Conservation (phyloP, 2,329 filamentous ascomycete species). For the Xylogone sp. region DNA sequence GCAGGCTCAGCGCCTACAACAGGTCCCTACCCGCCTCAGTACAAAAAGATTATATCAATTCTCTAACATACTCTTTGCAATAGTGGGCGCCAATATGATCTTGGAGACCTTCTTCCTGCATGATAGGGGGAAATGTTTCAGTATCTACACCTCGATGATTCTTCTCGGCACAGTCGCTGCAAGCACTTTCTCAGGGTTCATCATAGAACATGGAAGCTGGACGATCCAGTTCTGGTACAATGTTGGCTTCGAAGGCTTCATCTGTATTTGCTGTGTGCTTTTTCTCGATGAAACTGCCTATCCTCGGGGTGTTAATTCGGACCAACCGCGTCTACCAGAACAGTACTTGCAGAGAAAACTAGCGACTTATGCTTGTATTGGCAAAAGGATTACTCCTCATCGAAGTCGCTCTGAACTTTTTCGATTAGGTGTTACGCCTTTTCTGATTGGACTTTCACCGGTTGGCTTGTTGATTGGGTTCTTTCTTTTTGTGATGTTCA, state of each 20-base stretch:
- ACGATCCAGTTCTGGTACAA: constrained; percentile 35
- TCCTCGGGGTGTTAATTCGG: background rate
- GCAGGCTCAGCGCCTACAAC: background rate
- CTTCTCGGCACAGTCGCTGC: constrained; percentile 13
- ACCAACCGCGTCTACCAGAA: background rate
- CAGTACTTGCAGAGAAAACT: constrained; percentile 1
- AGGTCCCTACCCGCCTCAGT: too few relatives aligned
- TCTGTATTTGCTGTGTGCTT: background rate
- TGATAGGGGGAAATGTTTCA: constrained; percentile 31
- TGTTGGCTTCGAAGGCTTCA: background rate
- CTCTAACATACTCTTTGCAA: too few relatives aligned
- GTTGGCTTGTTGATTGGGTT: constrained; percentile 33
- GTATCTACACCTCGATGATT: constrained; percentile 21
- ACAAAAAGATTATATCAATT: too few relatives aligned
- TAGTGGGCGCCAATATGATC: constrained; percentile 34
- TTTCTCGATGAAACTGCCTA: constrained; percentile 5
- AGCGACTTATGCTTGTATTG: background rate
- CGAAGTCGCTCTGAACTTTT: background rate
- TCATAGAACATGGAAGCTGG: constrained; percentile 29
- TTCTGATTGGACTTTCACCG: constrained; percentile 20
- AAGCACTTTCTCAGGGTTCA: constrained; percentile 34
- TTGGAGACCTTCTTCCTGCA: constrained; percentile 37
- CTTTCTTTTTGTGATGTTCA: constrained; percentile 18
- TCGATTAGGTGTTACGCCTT: background rate
- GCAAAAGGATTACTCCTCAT: background rate